These are phyloP conservation scores for Amaranthus tricolor DNA, from an alignment of 179 eudicot genomes.

Conservation along the genomic window DNA sequence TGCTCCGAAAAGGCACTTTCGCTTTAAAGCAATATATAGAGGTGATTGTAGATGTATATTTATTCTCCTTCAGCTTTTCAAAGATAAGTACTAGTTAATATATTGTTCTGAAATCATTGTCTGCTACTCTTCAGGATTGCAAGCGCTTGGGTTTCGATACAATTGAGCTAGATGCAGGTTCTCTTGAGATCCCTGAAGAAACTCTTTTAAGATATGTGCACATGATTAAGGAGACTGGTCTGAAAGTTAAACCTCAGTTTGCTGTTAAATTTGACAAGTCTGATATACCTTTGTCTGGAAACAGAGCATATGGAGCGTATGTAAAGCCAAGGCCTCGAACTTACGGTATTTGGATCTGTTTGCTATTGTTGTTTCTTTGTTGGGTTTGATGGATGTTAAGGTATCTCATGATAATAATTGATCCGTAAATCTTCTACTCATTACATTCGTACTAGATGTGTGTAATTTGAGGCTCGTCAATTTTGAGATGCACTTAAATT, in stretches of 20 bases:
- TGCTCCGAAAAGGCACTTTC: slow-evolving; percentile 73
- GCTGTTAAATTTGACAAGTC: slow-evolving; percentile 74
- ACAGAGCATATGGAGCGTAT: slow-evolving; percentile 83
- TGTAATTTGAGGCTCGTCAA: no score
- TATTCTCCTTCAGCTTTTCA: background rate
- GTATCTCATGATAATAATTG: background rate
- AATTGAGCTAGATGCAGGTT: slow-evolving; percentile 66
- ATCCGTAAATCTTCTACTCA: no score
- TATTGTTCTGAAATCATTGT: slow-evolving; percentile 4
- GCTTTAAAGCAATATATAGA: slow-evolving; percentile 69
- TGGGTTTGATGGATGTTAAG: background rate
- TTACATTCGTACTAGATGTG: no score
- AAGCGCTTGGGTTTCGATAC: slow-evolving; percentile 88
- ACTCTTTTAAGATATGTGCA: slow-evolving; percentile 71
- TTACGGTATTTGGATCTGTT: slow-evolving; percentile 46
- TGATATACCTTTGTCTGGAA: slow-evolving; percentile 53
- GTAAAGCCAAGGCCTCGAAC: slow-evolving; percentile 57
- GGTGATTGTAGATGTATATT: slow-evolving; percentile 34
- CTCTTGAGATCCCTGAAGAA: slow-evolving; percentile 84
- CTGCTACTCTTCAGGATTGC: slow-evolving; percentile 54
- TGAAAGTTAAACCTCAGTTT: slow-evolving; percentile 85
- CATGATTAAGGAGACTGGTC: slow-evolving; percentile 69
- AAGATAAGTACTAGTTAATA: background rate
- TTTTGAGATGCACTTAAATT: no score
- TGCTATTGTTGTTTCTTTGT: background rate